A percentile compares a stretch with the other conserved stretches of the same genome.
Conservation (phyloP, 371 early-diverging fungal species). For the Mortierella sp. region DNA sequence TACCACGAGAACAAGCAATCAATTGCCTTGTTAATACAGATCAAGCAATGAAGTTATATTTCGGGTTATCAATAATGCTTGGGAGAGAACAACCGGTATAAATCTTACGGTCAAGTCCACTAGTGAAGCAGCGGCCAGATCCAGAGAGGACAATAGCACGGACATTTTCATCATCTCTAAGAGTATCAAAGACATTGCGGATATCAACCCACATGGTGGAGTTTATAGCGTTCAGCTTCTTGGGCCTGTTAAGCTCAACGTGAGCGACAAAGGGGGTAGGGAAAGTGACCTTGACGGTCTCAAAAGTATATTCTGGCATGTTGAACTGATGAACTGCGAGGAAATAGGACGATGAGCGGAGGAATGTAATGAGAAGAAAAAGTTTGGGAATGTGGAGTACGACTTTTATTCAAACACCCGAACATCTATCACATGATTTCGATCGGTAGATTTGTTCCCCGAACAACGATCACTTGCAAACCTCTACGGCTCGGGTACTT, state of each 20-base stretch:
- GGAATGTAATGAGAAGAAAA: not conserved
- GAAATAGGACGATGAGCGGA: conserved; percentile 1
- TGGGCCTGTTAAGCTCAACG: conserved; percentile 87
- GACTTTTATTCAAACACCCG: too few species aligned
- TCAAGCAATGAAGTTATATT: not conserved
- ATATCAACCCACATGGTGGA: conserved; percentile 44
- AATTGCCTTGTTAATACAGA: not conserved
- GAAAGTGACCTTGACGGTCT: conserved; percentile 71
- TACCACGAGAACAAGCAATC: not conserved
- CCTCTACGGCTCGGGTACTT: too few species aligned
- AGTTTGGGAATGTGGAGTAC: not conserved
- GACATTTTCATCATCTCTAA: conserved; percentile 73
- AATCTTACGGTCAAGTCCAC: conserved; percentile 88
- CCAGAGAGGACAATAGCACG: conserved; percentile 83
- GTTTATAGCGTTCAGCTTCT: conserved; percentile 86
- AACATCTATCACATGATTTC: too few species aligned
- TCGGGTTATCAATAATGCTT: too few species aligned
- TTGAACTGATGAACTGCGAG: not conserved
- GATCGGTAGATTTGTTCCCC: too few species aligned
- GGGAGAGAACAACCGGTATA: not conserved
- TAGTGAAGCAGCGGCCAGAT: conserved; percentile 83
- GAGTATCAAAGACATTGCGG: conserved; percentile 37
- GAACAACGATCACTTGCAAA: too few species aligned
- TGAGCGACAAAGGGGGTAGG: conserved; percentile 77
- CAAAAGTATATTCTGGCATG: conserved; percentile 64